A percentile compares a stretch with the other conserved stretches of the same genome.
These are phyloP conservation scores for Agarophyton chilense DNA, from an alignment of 23 red algal genomes.

Conservation along the genomic window DNA sequence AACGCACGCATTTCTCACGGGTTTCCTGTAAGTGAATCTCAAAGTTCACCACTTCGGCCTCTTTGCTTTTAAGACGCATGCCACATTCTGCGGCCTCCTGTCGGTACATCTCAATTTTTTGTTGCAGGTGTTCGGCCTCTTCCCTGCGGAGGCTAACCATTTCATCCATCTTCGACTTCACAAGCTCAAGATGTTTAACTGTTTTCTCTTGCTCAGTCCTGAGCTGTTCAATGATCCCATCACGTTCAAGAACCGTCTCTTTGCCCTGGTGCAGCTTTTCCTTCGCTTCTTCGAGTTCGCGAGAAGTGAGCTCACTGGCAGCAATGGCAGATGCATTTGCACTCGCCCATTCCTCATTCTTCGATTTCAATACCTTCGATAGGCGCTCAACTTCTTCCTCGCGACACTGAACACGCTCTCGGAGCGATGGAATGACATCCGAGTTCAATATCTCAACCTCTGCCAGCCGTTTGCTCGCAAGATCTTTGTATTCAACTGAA, in stretches of 20 bases:
- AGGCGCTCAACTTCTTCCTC: conserved; percentile 3
- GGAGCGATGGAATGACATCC: not conserved
- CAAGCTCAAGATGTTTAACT: not conserved
- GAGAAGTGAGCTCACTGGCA: not conserved
- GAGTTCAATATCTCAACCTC: not conserved
- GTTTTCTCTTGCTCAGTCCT: not conserved
- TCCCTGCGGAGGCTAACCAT: not conserved
- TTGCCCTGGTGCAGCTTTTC: not conserved
- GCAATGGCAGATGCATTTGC: not conserved
- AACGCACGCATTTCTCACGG: not conserved
- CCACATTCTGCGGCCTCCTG: not conserved
- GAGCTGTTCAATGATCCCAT: not conserved
- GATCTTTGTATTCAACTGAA: not conserved
- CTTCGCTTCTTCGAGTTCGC: not conserved
- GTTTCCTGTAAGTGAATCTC: not conserved
- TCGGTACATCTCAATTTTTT: not conserved
- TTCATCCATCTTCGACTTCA: not conserved
- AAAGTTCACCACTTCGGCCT: not conserved
- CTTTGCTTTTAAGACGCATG: not conserved
- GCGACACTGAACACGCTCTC: not conserved
- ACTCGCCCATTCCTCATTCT: not conserved
- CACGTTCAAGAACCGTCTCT: not conserved
- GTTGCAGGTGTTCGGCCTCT: not conserved
- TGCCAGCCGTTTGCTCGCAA: not conserved
- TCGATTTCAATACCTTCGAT: not conserved